Evolutionary conservation across 2,329 filamentous ascomycete species (phyloP).

Genomic region (Coniella vitis): DNA sequence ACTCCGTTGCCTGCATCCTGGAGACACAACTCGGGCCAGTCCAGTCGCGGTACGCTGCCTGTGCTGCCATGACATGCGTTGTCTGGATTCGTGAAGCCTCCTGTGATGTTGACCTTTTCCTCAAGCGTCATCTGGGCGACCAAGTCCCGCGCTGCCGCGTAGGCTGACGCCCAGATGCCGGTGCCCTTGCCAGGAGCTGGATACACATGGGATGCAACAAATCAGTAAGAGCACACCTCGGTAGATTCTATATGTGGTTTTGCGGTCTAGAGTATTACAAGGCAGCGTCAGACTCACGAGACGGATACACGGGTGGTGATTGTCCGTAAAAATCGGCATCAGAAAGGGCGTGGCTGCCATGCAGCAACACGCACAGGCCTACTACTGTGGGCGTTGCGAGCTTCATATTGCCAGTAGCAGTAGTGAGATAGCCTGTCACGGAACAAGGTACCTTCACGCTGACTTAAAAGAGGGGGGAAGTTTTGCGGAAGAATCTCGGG

Average conservation of each 20-base stretch:
- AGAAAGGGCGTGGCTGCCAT: background rate
- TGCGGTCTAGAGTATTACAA: background rate
- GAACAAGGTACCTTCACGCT: no score
- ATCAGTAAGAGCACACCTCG: no score
- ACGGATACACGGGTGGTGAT: constrained; percentile 14
- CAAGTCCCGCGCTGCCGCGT: constrained; percentile 48
- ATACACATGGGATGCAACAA: background rate
- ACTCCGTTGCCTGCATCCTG: constrained; percentile 45
- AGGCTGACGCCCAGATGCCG: constrained; percentile 49
- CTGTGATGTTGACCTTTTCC: constrained; percentile 51
- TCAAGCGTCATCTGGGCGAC: constrained; percentile 58
- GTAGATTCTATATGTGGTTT: background rate
- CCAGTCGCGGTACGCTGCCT: constrained; percentile 36
- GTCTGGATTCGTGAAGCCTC: constrained; percentile 37
- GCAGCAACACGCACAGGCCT: background rate
- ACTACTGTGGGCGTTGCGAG: background rate
- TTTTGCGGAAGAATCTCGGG: no score
- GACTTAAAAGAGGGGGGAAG: no score
- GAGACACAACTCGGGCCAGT: constrained; percentile 41
- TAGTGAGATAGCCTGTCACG: no score
- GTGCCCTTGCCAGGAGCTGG: constrained; percentile 21
- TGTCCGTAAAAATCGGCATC: constrained; percentile 14
- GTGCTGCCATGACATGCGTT: constrained; percentile 43
- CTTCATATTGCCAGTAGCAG: background rate
- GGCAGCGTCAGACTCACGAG: constrained; percentile 16